These are phyloP conservation scores for Canna indica DNA, from an alignment of 176 grass and related monocot species.

Conservation along the genomic window DNA sequence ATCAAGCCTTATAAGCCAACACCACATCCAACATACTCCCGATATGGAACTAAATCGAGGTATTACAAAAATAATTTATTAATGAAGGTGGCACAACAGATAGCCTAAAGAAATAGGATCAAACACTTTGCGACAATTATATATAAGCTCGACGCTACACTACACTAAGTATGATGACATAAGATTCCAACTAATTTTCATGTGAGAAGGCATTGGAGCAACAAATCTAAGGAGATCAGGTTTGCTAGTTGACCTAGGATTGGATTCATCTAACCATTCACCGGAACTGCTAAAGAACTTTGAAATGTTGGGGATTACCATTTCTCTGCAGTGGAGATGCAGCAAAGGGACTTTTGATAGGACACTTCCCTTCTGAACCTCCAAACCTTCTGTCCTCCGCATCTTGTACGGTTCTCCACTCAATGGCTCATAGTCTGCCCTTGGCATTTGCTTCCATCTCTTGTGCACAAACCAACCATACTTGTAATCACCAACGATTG, in stretches of 20 bases:
- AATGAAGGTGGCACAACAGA: too few species aligned
- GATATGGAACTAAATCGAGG: too few species aligned
- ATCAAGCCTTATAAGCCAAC: too few species aligned
- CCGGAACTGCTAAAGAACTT: slow-evolving; percentile 50
- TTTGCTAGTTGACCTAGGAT: slow-evolving; percentile 41
- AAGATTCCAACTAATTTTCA: slow-evolving; percentile 89
- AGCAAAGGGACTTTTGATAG: slow-evolving; percentile 71
- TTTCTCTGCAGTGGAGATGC: slow-evolving; percentile 82
- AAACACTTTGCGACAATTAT: too few species aligned
- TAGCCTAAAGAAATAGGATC: too few species aligned
- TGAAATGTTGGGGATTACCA: slow-evolving; percentile 67
- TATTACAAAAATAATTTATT: too few species aligned
- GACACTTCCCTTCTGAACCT: slow-evolving; percentile 73
- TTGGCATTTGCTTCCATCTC: slow-evolving; percentile 66
- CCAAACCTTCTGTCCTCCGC: slow-evolving; percentile 53
- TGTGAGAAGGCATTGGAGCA: slow-evolving; percentile 46
- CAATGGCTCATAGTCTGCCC: slow-evolving; percentile 46
- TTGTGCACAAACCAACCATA: slow-evolving; percentile 82
- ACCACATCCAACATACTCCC: too few species aligned
- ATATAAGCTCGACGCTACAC: too few species aligned
- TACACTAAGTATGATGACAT: slow-evolving; percentile 74
- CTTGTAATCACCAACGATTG: slow-evolving; percentile 77
- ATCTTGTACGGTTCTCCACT: slow-evolving; percentile 60
- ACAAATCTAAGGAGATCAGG: slow-evolving; percentile 51
- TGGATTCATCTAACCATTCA: slow-evolving; percentile 37